Base-by-base conservation (phyloP, 2,329 filamentous ascomycete genomes). In the Fusarium nisikadoi region DNA sequence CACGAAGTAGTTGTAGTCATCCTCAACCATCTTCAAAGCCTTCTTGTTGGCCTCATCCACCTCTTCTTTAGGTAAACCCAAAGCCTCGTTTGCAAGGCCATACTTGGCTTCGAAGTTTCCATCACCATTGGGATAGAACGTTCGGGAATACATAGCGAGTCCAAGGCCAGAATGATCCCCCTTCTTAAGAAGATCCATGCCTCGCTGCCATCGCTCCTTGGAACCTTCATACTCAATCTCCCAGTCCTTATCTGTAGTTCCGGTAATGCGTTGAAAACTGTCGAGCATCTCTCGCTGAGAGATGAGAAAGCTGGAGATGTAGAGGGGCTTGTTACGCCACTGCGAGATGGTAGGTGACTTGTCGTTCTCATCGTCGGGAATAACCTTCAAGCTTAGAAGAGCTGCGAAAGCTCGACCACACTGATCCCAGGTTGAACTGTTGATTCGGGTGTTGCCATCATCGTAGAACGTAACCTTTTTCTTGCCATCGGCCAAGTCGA, bases 251-350 rank as follows among this genome's bases (percentile, higher is more conserved):
- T 90, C 87, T 3, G 81, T 87, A 1, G 86, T 89, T 0, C 85
- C 85, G 0, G 88, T 87, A 17, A 90, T 89, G 2, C 89, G 86
- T 71, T 90, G 85, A 13, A 91, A 78, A 31, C 85, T 86, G 42
- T 87, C 86, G 62, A 93, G 85, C 83, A 93, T 92, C 23, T 93
- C 90, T 17, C 84, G 83, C 78, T 93, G 91, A 55, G 80, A 88
- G 62, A 91, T 69, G 9, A 81, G 78, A 81, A 91, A 93, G 58
- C 87, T 89, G 19, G 82, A 83, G 25, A 91, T 73, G 71, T 84
- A 88, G 10, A 90, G 73, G 2, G 75, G 71, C 56, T 84, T 83
- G 78, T 90, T 88, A 16, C 71, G 62, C 76, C 76, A 78, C 1
- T 66, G 25, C 77, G 73, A 72, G 76, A 79, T 35, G 77, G 82